phyloP scores from a whole-genome alignment of 73 alveolate genomes.

The Tetrahymena thermophila region DNA sequence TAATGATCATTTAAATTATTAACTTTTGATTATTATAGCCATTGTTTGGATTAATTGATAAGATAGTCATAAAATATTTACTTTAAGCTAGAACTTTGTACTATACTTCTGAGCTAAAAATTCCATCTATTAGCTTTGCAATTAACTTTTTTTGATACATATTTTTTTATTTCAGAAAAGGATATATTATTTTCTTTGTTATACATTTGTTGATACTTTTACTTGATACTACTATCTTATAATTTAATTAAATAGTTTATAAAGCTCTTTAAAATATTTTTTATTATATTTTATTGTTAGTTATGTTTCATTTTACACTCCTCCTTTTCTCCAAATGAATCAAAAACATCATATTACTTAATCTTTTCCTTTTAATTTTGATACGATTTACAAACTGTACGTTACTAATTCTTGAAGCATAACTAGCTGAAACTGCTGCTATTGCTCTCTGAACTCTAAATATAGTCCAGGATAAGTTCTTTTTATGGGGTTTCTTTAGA shows the following conservation, averaged over 20 bases:
- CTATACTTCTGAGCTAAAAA: not conserved
- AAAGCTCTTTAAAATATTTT: not conserved
- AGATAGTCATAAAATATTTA: not conserved
- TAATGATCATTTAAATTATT: not conserved
- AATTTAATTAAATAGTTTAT: not conserved
- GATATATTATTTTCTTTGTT: not conserved
- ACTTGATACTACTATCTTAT: not conserved
- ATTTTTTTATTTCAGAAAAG: not conserved
- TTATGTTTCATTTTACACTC: not conserved
- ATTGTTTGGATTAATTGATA: not conserved
- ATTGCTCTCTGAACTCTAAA: not conserved
- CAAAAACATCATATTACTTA: not conserved
- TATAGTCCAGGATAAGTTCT: not conserved
- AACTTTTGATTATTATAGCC: not conserved
- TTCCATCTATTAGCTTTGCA: not conserved
- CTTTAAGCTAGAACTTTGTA: not conserved
- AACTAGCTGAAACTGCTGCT: not conserved
- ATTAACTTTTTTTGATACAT: not conserved
- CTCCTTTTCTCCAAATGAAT: not conserved
- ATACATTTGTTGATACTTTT: not conserved
- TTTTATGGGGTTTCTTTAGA: not conserved
- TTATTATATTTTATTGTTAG: not conserved
- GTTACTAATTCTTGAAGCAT: no score
- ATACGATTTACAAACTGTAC: no score
- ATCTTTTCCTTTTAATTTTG: no score